phyloP scores from a whole-genome alignment of 2,329 filamentous ascomycete genomes.

The Sclerotinia borealis region DNA sequence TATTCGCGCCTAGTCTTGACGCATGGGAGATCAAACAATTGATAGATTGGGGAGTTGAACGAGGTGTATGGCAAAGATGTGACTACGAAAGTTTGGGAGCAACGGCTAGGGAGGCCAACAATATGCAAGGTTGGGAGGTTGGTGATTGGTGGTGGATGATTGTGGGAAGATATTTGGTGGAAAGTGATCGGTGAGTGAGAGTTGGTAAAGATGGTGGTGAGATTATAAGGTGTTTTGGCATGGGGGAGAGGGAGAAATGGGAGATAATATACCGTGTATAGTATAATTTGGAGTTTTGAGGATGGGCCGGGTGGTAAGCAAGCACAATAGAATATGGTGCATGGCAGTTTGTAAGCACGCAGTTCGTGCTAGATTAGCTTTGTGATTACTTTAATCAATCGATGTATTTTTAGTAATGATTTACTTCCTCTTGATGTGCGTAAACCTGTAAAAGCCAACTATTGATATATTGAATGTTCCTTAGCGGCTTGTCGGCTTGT shows the following conservation, averaged over 20 bases:
- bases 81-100: background rate
- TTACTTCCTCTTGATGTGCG: background rate
- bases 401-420: background rate
- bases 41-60: slow-evolving; percentile 50
- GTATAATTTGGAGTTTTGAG: background rate
- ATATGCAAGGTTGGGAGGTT: slow-evolving; percentile 38
- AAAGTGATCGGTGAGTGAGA: background rate
- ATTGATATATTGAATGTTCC: no score
- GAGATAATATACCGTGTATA: background rate
- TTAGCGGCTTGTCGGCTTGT: no score
- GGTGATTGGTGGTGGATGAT: slow-evolving; percentile 65
- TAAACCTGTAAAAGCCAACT: no score
- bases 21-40: slow-evolving; percentile 56
- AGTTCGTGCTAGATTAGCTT: background rate
- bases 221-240: background rate
- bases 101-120: slow-evolving; percentile 21
- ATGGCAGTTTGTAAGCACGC: background rate
- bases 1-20: slow-evolving; percentile 54
- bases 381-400: background rate
- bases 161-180: slow-evolving; percentile 34
- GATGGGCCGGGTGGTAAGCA: background rate
- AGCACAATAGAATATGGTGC: background rate
- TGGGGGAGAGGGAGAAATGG: background rate
- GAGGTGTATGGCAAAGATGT: slow-evolving; percentile 33
- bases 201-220: background rate